Base-by-base conservation (phyloP, 768 basidiomycete genomes). In the Macrocybe gigantea region DNA sequence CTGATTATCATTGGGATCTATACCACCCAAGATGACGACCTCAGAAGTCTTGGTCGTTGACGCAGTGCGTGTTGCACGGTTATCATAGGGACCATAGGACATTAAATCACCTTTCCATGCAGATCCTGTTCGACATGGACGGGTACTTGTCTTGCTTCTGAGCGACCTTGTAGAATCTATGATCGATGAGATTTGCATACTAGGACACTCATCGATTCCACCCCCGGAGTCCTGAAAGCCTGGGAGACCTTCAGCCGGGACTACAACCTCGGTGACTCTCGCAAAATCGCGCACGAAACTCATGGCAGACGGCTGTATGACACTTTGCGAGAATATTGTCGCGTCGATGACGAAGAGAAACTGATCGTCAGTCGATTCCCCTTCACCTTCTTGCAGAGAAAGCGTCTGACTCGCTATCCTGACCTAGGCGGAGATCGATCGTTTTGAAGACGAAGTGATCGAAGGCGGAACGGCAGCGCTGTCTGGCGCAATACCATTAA, bases 221-320 rank as follows among this genome's bases (percentile, higher is more conserved):
- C 89, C 5, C 87, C 87, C 1, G 91, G 89, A 4, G 85, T 92
- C n/a, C 53, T 80, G 44, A 75, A 75, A 50, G 85, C 88, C 6
- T 93, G 91, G 91, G 69, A 77, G 43, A 78, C 68, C 39, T 93
- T 89, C 60, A 72, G 75, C 36, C 69, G 65, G 37, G 75, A 85
- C 49, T 89, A 89, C 52, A 61, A 66, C 56, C 69, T 83, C 31
- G 75, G 75, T 1, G 74, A 76, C 53, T 67, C 70, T 35, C 52
- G 64, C 11, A 57, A 59, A 9, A 65, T 83, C 12, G 75, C 77
- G 4, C 77, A 82, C 54, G 69, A 75, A 6, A 80, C 84, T 0
- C 91, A 93, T 61, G 91, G 91, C 13, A 76, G 88, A 43, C 73
- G 91, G 48, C 69, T 90, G 9, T 70, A 77, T 41, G 91, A 93